These are phyloP conservation scores for Thalassiosira ordinaria DNA, from an alignment of 352 stramenopile species.

Conservation along the genomic window DNA sequence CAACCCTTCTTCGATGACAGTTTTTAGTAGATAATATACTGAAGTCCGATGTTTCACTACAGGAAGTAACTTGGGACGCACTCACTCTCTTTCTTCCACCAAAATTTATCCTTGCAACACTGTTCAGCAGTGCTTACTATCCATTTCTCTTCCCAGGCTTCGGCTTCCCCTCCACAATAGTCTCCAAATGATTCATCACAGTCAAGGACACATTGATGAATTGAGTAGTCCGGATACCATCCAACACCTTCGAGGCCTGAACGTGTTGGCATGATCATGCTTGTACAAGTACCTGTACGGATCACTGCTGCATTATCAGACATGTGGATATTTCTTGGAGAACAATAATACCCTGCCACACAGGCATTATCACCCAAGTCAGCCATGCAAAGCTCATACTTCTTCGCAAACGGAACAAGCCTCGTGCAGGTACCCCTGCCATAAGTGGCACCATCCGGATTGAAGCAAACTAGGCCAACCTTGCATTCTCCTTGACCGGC, in stretches of 20 bases:
- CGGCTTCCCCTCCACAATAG: neutral
- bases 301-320: neutral
- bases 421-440: neutral
- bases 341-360: neutral
- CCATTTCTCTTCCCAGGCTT: neutral
- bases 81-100: neutral
- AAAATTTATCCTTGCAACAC: constrained; percentile 7
- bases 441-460: neutral
- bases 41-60: too few relatives aligned
- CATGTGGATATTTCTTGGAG: neutral
- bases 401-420: neutral
- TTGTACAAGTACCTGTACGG: neutral
- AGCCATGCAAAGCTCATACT: neutral
- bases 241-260: neutral
- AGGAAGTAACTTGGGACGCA: constrained; percentile 3
- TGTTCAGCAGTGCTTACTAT: neutral
- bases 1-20: too few relatives aligned
- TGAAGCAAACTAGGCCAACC: neutral
- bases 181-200: constrained; percentile 2
- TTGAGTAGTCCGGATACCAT: neutral
- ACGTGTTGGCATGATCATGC: too few relatives aligned
- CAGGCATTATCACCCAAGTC: neutral
- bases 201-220: neutral
- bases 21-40: too few relatives aligned
- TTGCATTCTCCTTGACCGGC: neutral